A percentile compares a stretch with the other conserved stretches of the same genome.
phyloP scores from a whole-genome alignment of 2,329 filamentous ascomycete genomes.

The Exophiala xenobiotica region DNA sequence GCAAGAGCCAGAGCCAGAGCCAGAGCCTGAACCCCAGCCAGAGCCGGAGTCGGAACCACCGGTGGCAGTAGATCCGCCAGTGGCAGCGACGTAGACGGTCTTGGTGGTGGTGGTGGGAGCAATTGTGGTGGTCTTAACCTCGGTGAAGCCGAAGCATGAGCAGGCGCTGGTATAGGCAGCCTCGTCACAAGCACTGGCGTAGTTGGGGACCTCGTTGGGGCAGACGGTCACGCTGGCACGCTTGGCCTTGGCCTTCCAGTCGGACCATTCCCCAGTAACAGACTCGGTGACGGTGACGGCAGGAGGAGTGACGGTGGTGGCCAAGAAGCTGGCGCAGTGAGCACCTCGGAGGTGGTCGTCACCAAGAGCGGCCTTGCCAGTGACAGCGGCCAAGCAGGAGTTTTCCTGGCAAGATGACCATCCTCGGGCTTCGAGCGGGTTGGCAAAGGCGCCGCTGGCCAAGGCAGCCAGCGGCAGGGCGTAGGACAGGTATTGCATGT shows the following conservation, averaged over 20 bases:
- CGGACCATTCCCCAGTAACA: slow-evolving; percentile 8
- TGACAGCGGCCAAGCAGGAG: slow-evolving; percentile 29
- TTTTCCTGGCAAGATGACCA: slow-evolving; percentile 2
- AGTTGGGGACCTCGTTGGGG: slow-evolving; percentile 32
- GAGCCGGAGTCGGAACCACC: too few relatives aligned
- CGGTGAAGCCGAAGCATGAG: slow-evolving; percentile 24
- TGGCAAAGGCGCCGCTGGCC: slow-evolving; percentile 26
- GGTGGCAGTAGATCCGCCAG: slow-evolving; percentile 14
- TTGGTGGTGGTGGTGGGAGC: slow-evolving; percentile 30
- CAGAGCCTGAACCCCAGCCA: too few relatives aligned
- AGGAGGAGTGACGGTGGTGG: slow-evolving; percentile 21
- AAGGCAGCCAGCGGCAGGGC: slow-evolving; percentile 28
- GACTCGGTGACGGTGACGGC: slow-evolving; percentile 22
- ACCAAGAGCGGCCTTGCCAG: slow-evolving; percentile 29
- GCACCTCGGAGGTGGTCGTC: slow-evolving; percentile 22
- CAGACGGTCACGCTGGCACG: slow-evolving; percentile 27
- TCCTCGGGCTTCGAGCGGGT: slow-evolving; percentile 14
- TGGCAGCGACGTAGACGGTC: slow-evolving; percentile 28
- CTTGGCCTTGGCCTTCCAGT: slow-evolving; percentile 19
- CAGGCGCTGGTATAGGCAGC: slow-evolving; percentile 28
- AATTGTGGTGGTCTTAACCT: slow-evolving; percentile 28
- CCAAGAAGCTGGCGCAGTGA: slow-evolving; percentile 29
- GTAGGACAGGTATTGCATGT: slow-evolving; percentile 26
- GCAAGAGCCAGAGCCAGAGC: too few relatives aligned
- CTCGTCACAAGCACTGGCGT: slow-evolving; percentile 28